A percentile compares a stretch with the other conserved stretches of the same genome.
These are phyloP conservation scores for Vanilla planifolia DNA, from an alignment of 106 monocot species.

Conservation along the genomic window DNA sequence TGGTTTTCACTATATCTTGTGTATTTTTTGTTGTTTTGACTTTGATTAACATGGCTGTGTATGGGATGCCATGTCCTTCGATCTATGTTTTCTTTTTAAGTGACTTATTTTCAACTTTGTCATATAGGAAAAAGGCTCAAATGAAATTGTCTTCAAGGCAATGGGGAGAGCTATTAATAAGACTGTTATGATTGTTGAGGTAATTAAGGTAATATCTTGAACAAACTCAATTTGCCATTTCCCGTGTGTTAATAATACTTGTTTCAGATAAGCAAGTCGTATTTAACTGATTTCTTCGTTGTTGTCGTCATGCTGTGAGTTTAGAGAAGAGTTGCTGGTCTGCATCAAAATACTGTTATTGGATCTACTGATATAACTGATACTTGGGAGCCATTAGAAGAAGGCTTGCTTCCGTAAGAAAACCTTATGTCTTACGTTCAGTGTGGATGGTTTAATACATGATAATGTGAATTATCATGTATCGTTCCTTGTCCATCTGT, in stretches of 20 bases:
- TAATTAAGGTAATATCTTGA: constrained; percentile 27
- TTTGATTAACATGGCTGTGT: neutral
- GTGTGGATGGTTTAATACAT: neutral
- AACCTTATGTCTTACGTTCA: neutral
- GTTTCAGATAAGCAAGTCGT: too few species aligned
- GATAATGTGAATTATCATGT: too few species aligned
- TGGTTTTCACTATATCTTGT: neutral
- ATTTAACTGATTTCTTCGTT: neutral
- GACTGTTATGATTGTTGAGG: constrained; percentile 37
- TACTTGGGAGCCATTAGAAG: constrained; percentile 92
- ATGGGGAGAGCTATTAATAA: constrained; percentile 48
- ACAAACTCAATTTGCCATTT: neutral
- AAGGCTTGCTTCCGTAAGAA: constrained; percentile 90
- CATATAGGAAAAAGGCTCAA: constrained; percentile 30
- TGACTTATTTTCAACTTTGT: neutral
- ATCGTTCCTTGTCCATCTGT: neutral
- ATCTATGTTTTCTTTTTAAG: neutral
- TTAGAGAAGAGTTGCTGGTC: constrained; percentile 71
- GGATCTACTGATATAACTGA: constrained; percentile 83
- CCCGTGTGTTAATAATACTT: too few species aligned
- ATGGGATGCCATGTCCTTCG: too few species aligned
- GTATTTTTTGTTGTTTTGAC: neutral
- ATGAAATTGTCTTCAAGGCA: constrained; percentile 37
- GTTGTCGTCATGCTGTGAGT: neutral
- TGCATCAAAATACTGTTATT: constrained; percentile 71